These are phyloP conservation scores for Cyclotella choctawhatcheeana DNA, from an alignment of 108 stramenopile species.

Conservation along the genomic window DNA sequence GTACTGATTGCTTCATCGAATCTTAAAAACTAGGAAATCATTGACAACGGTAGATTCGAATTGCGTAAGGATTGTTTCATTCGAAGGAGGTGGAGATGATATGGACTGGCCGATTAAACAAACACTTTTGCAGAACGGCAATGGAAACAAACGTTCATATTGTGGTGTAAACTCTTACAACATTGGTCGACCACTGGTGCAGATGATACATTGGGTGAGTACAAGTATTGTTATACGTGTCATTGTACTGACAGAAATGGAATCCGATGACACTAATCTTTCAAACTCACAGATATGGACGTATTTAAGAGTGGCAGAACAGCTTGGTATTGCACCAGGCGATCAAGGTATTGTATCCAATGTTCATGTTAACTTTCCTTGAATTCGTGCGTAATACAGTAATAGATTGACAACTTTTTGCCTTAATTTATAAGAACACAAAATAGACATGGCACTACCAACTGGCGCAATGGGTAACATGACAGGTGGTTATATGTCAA, in stretches of 20 bases:
- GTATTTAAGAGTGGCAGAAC: constrained; percentile 75
- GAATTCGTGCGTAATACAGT: too few relatives aligned
- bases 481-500: constrained; percentile 78
- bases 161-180: constrained; percentile 90
- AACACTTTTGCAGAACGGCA: constrained; percentile 42
- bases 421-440: too few relatives aligned
- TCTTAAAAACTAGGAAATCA: constrained; percentile 51
- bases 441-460: constrained; percentile 80
- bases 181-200: constrained; percentile 82
- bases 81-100: constrained; percentile 92
- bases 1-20: neutral
- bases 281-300: constrained; percentile 79
- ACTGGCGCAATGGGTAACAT: constrained; percentile 95
- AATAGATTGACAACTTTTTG: too few relatives aligned
- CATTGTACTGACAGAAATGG: neutral
- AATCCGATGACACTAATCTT: neutral
- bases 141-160: constrained; percentile 23
- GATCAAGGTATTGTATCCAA: too few relatives aligned
- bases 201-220: constrained; percentile 86
- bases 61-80: constrained; percentile 70
- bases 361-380: too few relatives aligned
- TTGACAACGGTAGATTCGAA: constrained; percentile 66
- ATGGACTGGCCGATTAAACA: constrained; percentile 90
- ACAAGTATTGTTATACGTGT: neutral
- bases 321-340: constrained; percentile 40